phyloP scores from a whole-genome alignment of 2,329 filamentous ascomycete genomes.

The Aspergillus carbonarius region DNA sequence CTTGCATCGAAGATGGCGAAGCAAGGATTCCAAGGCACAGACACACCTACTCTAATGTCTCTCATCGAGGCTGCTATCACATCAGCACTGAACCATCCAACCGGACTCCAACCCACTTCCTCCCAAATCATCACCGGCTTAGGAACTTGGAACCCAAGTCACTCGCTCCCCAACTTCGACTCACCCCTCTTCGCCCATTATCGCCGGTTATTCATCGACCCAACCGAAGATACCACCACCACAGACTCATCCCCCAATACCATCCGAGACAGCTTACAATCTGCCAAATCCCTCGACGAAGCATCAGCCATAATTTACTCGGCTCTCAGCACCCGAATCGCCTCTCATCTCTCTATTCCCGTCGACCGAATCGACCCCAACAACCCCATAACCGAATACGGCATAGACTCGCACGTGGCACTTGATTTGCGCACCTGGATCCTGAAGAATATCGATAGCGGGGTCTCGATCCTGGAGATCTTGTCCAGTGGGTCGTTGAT shows the following conservation, averaged over 20 bases:
- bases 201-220: slow-evolving; percentile 7
- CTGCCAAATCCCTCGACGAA: slow-evolving; percentile 17
- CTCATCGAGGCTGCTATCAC: slow-evolving; percentile 22
- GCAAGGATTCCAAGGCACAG: slow-evolving; percentile 25
- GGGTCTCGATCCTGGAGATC: slow-evolving; percentile 29
- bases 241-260: neutral
- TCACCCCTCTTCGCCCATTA: slow-evolving; percentile 26
- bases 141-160: slow-evolving; percentile 21
- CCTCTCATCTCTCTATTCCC: slow-evolving; percentile 19
- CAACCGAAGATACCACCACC: neutral
- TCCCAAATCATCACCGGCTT: slow-evolving; percentile 27
- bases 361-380: slow-evolving; percentile 21
- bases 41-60: slow-evolving; percentile 17
- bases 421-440: slow-evolving; percentile 49
- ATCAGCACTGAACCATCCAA: neutral
- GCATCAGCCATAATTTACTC: slow-evolving; percentile 16
- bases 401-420: slow-evolving; percentile 47
- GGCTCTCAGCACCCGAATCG: slow-evolving; percentile 19
- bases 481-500: slow-evolving; percentile 24
- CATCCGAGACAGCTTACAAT: slow-evolving; percentile 14
- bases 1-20: slow-evolving; percentile 21
- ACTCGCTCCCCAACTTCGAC: slow-evolving; percentile 25
- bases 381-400: slow-evolving; percentile 35
- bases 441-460: slow-evolving; percentile 32
- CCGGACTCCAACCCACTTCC: neutral